A percentile compares a stretch with the other conserved stretches of the same genome.
Conservation (phyloP, 1,139 yeast genomes). For the Yamadazyma diddensiae region DNA sequence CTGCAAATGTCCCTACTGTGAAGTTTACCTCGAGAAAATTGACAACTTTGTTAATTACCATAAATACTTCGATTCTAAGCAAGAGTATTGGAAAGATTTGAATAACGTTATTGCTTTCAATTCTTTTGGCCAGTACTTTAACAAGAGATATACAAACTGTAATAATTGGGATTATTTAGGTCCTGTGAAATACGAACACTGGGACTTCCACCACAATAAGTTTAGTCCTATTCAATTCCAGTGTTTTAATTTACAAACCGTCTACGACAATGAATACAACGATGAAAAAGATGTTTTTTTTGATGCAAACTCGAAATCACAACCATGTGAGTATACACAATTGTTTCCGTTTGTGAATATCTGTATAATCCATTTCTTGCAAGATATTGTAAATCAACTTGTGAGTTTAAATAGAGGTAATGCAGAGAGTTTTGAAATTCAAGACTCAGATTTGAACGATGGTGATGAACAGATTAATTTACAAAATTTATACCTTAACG, state of each 20-base stretch:
- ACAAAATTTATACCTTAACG: slow-evolving; percentile 29
- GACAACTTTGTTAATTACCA: slow-evolving; percentile 64
- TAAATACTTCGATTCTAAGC: slow-evolving; percentile 47
- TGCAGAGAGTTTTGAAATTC: slow-evolving; percentile 35
- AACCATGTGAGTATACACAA: slow-evolving; percentile 14
- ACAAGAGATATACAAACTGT: slow-evolving; percentile 27
- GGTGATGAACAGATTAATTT: slow-evolving; percentile 28
- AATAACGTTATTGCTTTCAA: slow-evolving; percentile 57
- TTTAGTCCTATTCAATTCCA: slow-evolving; percentile 29
- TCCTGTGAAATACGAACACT: slow-evolving; percentile 25
- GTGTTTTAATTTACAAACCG: slow-evolving; percentile 32
- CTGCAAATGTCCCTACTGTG: slow-evolving; percentile 60
- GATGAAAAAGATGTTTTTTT: slow-evolving; percentile 28
- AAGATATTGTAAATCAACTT: slow-evolving; percentile 28
- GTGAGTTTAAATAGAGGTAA: slow-evolving; percentile 40
- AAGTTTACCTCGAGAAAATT: slow-evolving; percentile 41
- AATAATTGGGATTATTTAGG: slow-evolving; percentile 23
- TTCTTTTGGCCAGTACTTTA: slow-evolving; percentile 38
- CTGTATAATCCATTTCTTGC: slow-evolving; percentile 34
- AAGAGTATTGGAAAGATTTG: slow-evolving; percentile 53
- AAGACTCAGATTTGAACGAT: slow-evolving; percentile 29
- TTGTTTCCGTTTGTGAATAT: slow-evolving; percentile 16
- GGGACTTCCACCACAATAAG: slow-evolving; percentile 39
- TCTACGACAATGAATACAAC: slow-evolving; percentile 40
- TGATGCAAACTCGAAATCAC: slow-evolving; percentile 19